Base-by-base conservation (phyloP, 2,329 filamentous ascomycete genomes). In the Neofusicoccum parvum region DNA sequence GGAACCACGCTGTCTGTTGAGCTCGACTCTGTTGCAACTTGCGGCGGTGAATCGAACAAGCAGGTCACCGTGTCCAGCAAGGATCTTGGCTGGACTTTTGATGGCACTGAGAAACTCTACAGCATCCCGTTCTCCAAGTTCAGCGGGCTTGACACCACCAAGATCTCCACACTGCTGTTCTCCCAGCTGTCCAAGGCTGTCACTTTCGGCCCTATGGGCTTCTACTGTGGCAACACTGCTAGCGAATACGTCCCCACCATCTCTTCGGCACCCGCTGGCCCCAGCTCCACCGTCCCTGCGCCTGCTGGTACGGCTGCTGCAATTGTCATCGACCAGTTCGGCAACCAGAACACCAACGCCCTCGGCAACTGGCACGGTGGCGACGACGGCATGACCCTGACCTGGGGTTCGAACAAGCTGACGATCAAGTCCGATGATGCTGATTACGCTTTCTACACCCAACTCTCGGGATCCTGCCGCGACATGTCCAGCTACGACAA, bases 321-420 rank as follows among this genome's bases (percentile, higher is more conserved):
- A 12, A 79, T 87, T 36, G 79, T 90, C 0, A 85, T 91, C 65
- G 89, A 91, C 75, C 82, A 81, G 3, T 91, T 91, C 68, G 76
- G 76, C 41, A 81, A 80, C 68, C 65, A 75, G 2, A 76, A 81
- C 67, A 81, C 76, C 32, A 91, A 91, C 71, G 82, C 85, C 17
- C 81, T 90, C 2, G 85, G 84, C 2, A 83, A 86, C 74, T 91
- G 87, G 84, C 88, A 90, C 73, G 88, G 89, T 10, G 81, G 81
- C n/a, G 87, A 88, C 53, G 87, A 90, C 66, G 81, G 82, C 15
- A 82, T 89, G 71, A 79, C 76, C 5, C 74, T 86, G 27, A 83
- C 81, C 12, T 85, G 85, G 70, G 79, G 80, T n/a, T 75, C 76
- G 60, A 82, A 82, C 67, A 81, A 80, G 67, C 77, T 90, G 67